These are phyloP conservation scores for Anisodus tanguticus DNA, from an alignment of 257 asterid species.

Conservation along the genomic window DNA sequence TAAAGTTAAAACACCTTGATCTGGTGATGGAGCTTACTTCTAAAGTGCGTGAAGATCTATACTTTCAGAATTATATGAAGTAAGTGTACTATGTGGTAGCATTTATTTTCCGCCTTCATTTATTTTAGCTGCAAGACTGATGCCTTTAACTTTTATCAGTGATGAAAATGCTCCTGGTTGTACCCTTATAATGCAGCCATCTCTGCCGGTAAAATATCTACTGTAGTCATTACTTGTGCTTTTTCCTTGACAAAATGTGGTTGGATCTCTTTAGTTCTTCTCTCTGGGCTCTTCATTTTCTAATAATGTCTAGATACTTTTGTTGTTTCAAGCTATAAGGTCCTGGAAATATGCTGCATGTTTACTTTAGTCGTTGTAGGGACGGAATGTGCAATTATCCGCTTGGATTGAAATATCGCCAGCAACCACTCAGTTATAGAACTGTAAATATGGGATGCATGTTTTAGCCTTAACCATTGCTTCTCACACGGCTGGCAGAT, in stretches of 20 bases:
- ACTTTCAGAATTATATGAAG: slow-evolving; percentile 90
- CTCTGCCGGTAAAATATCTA: slow-evolving; percentile 63
- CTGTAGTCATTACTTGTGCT: background rate
- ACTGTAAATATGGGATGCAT: background rate
- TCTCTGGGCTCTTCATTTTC: background rate
- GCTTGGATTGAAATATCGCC: background rate
- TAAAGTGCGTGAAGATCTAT: slow-evolving; percentile 88
- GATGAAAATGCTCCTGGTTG: slow-evolving; percentile 97
- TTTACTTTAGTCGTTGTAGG: background rate
- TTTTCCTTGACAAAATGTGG: background rate
- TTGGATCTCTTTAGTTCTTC: background rate
- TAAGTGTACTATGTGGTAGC: slow-evolving; percentile 42
- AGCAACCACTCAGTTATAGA: background rate
- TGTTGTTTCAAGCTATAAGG: background rate
- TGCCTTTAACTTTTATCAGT: slow-evolving; percentile 52
- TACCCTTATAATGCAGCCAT: slow-evolving; percentile 80
- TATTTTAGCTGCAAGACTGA: slow-evolving; percentile 25
- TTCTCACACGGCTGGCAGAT: background rate
- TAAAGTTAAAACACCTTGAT: slow-evolving; percentile 88
- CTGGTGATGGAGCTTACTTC: slow-evolving; percentile 68
- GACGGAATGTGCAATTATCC: background rate
- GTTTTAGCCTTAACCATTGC: background rate
- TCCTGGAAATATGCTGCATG: too few relatives aligned
- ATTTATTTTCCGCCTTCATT: background rate
- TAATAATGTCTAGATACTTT: background rate